Conservation (phyloP, 768 basidiomycete species). For the Tephrocybe sp. region DNA sequence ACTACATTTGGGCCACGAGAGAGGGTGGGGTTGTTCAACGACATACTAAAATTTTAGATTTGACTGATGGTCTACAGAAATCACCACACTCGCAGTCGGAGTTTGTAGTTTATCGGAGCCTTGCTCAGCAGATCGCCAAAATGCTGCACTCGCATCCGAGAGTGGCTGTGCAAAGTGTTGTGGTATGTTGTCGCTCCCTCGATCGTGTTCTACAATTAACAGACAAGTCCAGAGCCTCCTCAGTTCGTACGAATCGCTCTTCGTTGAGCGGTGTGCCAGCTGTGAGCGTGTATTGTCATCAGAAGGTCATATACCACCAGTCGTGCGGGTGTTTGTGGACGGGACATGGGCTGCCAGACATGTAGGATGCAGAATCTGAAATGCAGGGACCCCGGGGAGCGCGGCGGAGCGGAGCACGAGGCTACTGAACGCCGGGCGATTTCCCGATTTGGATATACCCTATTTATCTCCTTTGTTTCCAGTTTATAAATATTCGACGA, state of each 20-base stretch:
- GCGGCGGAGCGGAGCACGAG: conserved; percentile 16
- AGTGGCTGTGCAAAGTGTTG: conserved; percentile 51
- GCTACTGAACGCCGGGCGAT: conserved; percentile 11
- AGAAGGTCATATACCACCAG: conserved; percentile 73
- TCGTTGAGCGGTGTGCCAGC: conserved; percentile 55
- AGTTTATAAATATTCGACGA: conserved; percentile 17
- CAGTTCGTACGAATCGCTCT: conserved; percentile 58
- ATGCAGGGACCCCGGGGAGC: conserved; percentile 10
- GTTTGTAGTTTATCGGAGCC: conserved; percentile 59
- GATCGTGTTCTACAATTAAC: not conserved
- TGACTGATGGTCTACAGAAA: conserved; percentile 44
- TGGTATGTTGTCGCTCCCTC: conserved; percentile 36
- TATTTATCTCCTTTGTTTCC: conserved; percentile 14
- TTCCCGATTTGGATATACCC: conserved; percentile 8
- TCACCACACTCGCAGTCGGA: conserved; percentile 69
- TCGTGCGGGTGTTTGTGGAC: conserved; percentile 57
- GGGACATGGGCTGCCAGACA: conserved; percentile 54
- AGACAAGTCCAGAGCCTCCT: conserved; percentile 47
- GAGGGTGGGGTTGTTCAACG: conserved; percentile 39
- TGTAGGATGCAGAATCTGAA: conserved; percentile 27
- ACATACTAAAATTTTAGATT: not conserved
- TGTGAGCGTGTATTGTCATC: conserved; percentile 68
- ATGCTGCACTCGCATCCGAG: conserved; percentile 56
- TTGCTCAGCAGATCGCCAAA: conserved; percentile 67
- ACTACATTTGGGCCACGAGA: conserved; percentile 77